Conservation (phyloP, 768 basidiomycete genomes). For the Mycena polygramma region DNA sequence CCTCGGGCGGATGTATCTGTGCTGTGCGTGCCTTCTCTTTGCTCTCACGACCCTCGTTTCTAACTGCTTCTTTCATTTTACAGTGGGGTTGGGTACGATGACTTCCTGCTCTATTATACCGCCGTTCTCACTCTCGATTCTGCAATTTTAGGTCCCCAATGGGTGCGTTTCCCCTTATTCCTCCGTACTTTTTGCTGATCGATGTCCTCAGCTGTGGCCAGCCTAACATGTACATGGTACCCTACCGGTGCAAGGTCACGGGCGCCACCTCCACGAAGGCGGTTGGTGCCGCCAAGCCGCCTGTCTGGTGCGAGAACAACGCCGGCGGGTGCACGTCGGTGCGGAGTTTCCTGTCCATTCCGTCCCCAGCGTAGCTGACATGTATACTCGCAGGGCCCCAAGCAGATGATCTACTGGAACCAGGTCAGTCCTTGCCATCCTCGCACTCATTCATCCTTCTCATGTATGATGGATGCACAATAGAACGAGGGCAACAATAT, state of each 20-base stretch:
- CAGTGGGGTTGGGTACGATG: slow-evolving; percentile 67
- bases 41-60: neutral
- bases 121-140: neutral
- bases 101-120: neutral
- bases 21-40: slow-evolving; percentile 52
- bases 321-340: slow-evolving; percentile 51
- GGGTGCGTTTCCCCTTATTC: slow-evolving; percentile 45
- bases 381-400: slow-evolving; percentile 53
- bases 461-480: neutral
- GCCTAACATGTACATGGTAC: slow-evolving; percentile 65
- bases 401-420: slow-evolving; percentile 71
- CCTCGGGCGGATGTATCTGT: slow-evolving; percentile 64
- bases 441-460: neutral
- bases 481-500: slow-evolving; percentile 64
- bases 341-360: neutral
- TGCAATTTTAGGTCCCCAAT: slow-evolving; percentile 50
- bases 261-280: slow-evolving; percentile 55
- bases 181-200: neutral
- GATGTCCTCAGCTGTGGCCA: slow-evolving; percentile 57
- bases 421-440: slow-evolving; percentile 41
- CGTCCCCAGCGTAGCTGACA: neutral
- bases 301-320: slow-evolving; percentile 67
- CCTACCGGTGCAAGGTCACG: slow-evolving; percentile 65
- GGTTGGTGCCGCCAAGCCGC: slow-evolving; percentile 57
- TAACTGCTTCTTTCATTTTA: slow-evolving; percentile 1